Percentiles rank a stretch among this genome's conserved stretches.
Evolutionary conservation across 1,284 basidiomycete genomes (phyloP).

Genomic region (Fomes fomentarius): DNA sequence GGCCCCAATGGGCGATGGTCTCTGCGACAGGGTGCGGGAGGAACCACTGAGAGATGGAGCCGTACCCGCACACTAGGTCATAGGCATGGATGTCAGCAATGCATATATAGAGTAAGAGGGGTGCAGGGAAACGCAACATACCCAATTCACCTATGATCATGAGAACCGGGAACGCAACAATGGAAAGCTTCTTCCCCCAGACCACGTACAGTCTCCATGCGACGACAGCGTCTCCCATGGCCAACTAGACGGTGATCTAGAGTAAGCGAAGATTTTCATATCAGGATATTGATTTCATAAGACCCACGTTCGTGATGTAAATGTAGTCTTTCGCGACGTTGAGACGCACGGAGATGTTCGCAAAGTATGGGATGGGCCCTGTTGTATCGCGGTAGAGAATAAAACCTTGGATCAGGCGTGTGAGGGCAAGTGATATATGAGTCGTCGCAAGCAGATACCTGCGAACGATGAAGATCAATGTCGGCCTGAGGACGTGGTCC

Average conservation of each 20-base stretch:
- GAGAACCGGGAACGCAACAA: slow-evolving; percentile 20
- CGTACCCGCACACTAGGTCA: not conserved
- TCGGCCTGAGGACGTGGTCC: not conserved
- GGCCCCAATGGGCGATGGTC: not conserved
- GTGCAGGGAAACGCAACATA: not conserved
- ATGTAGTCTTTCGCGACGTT: slow-evolving; percentile 12
- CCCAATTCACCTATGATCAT: slow-evolving; percentile 3
- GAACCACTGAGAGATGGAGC: not conserved
- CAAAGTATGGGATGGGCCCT: slow-evolving; percentile 3
- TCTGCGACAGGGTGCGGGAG: not conserved
- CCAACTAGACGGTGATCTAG: slow-evolving; percentile 5
- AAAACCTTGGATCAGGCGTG: slow-evolving; percentile 10
- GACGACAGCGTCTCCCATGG: slow-evolving; percentile 26
- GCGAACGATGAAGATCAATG: too few relatives aligned
- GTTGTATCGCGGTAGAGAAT: slow-evolving; percentile 6
- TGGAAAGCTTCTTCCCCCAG: slow-evolving; percentile 25
- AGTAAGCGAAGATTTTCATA: not conserved
- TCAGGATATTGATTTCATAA: not conserved
- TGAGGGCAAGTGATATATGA: slow-evolving; percentile 8
- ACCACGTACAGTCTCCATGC: slow-evolving; percentile 29
- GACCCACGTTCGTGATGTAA: slow-evolving; percentile 12
- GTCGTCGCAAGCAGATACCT: slow-evolving; percentile 7
- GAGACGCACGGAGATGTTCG: slow-evolving; percentile 3
- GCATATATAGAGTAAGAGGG: too few relatives aligned
- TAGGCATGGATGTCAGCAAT: not conserved